Conservation (phyloP, 2,329 filamentous ascomycete species). For the Escovopsis sp. region DNA sequence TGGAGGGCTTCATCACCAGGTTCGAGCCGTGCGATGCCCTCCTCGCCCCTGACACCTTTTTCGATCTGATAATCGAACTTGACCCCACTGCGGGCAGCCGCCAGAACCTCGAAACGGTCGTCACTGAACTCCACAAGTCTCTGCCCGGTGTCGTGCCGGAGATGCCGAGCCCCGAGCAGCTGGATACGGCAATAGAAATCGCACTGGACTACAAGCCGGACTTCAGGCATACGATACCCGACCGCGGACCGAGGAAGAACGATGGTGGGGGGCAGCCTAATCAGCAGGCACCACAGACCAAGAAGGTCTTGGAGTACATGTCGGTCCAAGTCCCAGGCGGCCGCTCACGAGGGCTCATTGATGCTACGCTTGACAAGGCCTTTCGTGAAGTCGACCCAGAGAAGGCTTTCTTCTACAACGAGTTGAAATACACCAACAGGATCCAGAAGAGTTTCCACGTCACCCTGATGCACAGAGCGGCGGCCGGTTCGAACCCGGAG, state of each 20-base stretch:
- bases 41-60: slow-evolving; percentile 59
- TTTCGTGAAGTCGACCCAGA: slow-evolving; percentile 44
- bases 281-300: slow-evolving; percentile 15
- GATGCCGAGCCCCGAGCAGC: slow-evolving; percentile 55
- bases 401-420: slow-evolving; percentile 47
- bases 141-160: slow-evolving; percentile 65
- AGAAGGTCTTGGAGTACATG: slow-evolving; percentile 42
- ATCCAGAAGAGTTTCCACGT: slow-evolving; percentile 84
- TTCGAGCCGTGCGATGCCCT: slow-evolving; percentile 65
- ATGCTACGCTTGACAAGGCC: slow-evolving; percentile 47
- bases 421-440: slow-evolving; percentile 58
- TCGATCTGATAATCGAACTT: slow-evolving; percentile 74
- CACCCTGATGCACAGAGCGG: slow-evolving; percentile 74
- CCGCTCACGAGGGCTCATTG: too few relatives aligned
- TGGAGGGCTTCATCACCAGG: slow-evolving; percentile 82
- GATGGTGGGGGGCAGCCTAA: slow-evolving; percentile 12
- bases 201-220: slow-evolving; percentile 67
- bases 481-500: slow-evolving; percentile 42
- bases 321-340: slow-evolving; percentile 31
- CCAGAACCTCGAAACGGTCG: slow-evolving; percentile 68
- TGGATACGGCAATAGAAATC: slow-evolving; percentile 64
- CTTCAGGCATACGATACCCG: slow-evolving; percentile 59
- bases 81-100: slow-evolving; percentile 66
- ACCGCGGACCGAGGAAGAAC: slow-evolving; percentile 27
- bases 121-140: slow-evolving; percentile 54